A percentile compares a stretch with the other conserved stretches of the same genome.
phyloP scores from a whole-genome alignment of 2,329 filamentous ascomycete genomes.

The Epichloe coenophiala region DNA sequence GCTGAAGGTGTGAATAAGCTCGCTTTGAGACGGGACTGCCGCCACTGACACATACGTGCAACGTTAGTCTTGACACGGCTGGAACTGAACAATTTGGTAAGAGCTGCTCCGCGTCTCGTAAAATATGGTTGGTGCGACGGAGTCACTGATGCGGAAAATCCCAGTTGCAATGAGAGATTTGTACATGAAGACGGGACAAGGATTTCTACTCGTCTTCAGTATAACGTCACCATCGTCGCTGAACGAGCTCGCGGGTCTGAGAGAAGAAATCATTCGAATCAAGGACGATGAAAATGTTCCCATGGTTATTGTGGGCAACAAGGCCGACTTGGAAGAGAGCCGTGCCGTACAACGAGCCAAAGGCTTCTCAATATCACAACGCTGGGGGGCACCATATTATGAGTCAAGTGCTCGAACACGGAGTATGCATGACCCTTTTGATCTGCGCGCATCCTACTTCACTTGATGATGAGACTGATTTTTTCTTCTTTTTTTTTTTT shows the following conservation, averaged over 20 bases:
- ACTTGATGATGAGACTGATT: background rate
- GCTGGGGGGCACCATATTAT: slow-evolving; percentile 85
- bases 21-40: background rate
- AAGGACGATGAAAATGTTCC: slow-evolving; percentile 78
- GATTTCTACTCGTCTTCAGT: slow-evolving; percentile 83
- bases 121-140: background rate
- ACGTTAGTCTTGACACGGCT: slow-evolving; percentile 59
- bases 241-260: slow-evolving; percentile 64
- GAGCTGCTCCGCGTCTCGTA: slow-evolving; percentile 14
- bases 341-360: slow-evolving; percentile 63
- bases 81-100: slow-evolving; percentile 87
- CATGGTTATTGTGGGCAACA: slow-evolving; percentile 86
- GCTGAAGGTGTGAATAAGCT: slow-evolving; percentile 7
- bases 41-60: slow-evolving; percentile 10
- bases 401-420: slow-evolving; percentile 73
- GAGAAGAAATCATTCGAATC: slow-evolving; percentile 82
- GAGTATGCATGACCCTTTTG: slow-evolving; percentile 25
- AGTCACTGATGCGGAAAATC: background rate
- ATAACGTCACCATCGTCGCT: slow-evolving; percentile 80
- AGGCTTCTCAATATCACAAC: slow-evolving; percentile 74
- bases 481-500: background rate
- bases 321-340: slow-evolving; percentile 79
- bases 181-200: slow-evolving; percentile 89
- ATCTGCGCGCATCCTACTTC: background rate
- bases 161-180: slow-evolving; percentile 58